These are phyloP conservation scores for Barnettozyma sp. DNA, from an alignment of 805 yeast genomes.

Conservation along the genomic window DNA sequence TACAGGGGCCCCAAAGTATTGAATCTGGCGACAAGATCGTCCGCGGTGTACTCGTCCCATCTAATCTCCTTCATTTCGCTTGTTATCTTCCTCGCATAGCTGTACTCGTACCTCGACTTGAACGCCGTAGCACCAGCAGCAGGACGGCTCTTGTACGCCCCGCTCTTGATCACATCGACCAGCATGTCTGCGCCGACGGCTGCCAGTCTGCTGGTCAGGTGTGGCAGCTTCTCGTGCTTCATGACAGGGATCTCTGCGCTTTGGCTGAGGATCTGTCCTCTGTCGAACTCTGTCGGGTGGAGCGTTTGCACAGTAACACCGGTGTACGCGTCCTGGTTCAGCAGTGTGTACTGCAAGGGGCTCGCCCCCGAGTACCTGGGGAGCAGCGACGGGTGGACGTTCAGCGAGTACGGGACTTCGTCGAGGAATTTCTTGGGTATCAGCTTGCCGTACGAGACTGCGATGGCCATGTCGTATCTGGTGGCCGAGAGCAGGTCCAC, in stretches of 20 bases:
- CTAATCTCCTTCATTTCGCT: constrained; percentile 35
- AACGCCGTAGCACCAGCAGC: no score
- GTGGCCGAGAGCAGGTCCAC: constrained; percentile 20
- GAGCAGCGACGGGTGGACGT: constrained; percentile 87
- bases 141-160: constrained; percentile 23
- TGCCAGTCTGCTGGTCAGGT: constrained; percentile 49
- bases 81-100: constrained; percentile 53
- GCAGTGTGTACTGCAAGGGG: constrained; percentile 74
- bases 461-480: constrained; percentile 62
- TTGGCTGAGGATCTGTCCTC: constrained; percentile 63
- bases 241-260: constrained; percentile 37
- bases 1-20: constrained; percentile 53
- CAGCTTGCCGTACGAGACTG: constrained; percentile 83
- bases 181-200: constrained; percentile 55
- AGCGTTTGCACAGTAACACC: constrained; percentile 89
- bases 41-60: constrained; percentile 38
- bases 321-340: constrained; percentile 53
- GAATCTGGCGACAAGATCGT: constrained; percentile 34
- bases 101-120: constrained; percentile 28
- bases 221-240: constrained; percentile 36
- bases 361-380: constrained; percentile 85
- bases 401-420: constrained; percentile 52
- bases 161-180: constrained; percentile 33
- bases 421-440: constrained; percentile 60
- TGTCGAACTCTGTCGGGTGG: constrained; percentile 82